Percentiles rank a stretch among this genome's conserved stretches.
These are phyloP conservation scores for Metschnikowia arizonensis DNA, from an alignment of 805 yeast species.

Conservation along the genomic window DNA sequence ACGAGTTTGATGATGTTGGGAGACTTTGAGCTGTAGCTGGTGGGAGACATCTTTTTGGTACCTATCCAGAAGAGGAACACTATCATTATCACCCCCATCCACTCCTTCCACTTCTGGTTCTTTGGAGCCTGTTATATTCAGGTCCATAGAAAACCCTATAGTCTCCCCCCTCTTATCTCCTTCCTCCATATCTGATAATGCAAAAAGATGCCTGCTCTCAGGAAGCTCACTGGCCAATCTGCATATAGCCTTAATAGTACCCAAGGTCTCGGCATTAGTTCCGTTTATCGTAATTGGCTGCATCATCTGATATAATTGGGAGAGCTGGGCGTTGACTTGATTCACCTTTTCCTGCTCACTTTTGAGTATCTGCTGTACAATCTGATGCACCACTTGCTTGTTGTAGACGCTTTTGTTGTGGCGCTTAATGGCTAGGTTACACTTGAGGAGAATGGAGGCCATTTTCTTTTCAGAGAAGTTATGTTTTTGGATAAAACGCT, in stretches of 20 bases:
- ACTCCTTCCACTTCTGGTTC: too few species aligned
- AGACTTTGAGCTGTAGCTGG: background rate
- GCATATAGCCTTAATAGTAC: conserved; percentile 4
- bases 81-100: background rate
- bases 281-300: conserved; percentile 22
- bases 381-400: conserved; percentile 32
- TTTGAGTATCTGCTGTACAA: conserved; percentile 34
- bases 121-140: too few species aligned
- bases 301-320: conserved; percentile 19
- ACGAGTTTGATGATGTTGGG: background rate
- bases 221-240: conserved; percentile 31
- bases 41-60: background rate
- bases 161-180: too few species aligned
- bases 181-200: conserved; percentile 1
- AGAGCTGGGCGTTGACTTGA: conserved; percentile 27
- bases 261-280: background rate
- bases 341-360: conserved; percentile 28
- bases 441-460: conserved; percentile 21
- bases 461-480: conserved; percentile 13
- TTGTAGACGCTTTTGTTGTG: conserved; percentile 27
- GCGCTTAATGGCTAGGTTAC: conserved; percentile 23
- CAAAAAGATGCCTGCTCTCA: conserved; percentile 28
- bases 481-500: conserved; percentile 11
- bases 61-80: too few species aligned
- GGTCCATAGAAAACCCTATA: too few species aligned